phyloP scores from a whole-genome alignment of 495 filamentous ascomycete genomes.

The Hypomontagnella submonticulosa region DNA sequence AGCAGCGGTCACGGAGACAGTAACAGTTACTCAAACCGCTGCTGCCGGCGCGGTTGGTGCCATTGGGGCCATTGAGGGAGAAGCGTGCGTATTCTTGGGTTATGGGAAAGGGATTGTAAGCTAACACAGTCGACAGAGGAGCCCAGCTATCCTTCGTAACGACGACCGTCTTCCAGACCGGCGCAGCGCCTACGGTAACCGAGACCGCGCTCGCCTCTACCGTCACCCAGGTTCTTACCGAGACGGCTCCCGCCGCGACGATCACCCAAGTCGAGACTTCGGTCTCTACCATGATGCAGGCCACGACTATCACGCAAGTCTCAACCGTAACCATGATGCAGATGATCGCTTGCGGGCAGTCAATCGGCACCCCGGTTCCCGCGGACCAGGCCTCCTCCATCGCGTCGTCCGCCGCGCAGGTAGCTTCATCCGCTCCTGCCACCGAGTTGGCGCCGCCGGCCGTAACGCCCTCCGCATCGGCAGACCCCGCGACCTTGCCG shows the following conservation, averaged over 20 bases:
- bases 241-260: conserved; percentile 42
- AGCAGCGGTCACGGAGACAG: conserved; percentile 44
- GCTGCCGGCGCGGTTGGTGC: conserved; percentile 6
- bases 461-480: conserved; percentile 10
- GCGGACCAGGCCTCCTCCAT: conserved; percentile 31
- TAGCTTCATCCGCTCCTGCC: conserved; percentile 17
- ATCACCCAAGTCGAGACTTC: conserved; percentile 19
- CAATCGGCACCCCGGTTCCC: conserved; percentile 25
- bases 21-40: conserved; percentile 46
- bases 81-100: conserved; percentile 18
- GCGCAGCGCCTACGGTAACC: conserved; percentile 51
- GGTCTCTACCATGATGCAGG: conserved; percentile 18
- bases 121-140: conserved; percentile 9
- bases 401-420: conserved; percentile 41
- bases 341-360: conserved; percentile 39
- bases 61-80: conserved; percentile 6
- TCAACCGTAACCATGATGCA: conserved; percentile 46
- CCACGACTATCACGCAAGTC: conserved; percentile 45
- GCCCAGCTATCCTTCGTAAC: conserved; percentile 54
- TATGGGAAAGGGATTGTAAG: neutral
- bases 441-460: conserved; percentile 1
- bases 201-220: conserved; percentile 55
- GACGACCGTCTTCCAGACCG: conserved; percentile 51
- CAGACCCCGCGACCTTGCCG: neutral
- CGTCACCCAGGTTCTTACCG: conserved; percentile 35